These are phyloP conservation scores for Ciborinia camelliae DNA, from an alignment of 2,329 filamentous ascomycete species.

Conservation along the genomic window DNA sequence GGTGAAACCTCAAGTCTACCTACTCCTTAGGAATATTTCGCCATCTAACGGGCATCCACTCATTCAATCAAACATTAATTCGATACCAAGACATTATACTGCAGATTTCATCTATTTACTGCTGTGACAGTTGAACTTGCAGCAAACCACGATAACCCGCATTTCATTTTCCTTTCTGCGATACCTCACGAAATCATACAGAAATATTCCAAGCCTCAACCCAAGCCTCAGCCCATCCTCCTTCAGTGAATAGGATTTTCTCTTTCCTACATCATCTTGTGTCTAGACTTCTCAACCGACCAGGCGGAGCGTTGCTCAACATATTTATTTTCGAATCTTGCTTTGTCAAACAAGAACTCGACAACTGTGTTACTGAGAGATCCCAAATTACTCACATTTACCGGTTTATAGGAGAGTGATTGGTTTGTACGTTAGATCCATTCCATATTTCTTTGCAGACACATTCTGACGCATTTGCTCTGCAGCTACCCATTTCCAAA, in stretches of 20 bases:
- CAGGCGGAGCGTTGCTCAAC: conserved; percentile 8
- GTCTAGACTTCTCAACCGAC: conserved; percentile 1
- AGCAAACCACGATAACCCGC: conserved; percentile 18
- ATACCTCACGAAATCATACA: conserved; percentile 6
- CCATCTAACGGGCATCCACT: conserved; percentile 4
- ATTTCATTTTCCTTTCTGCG: conserved; percentile 9
- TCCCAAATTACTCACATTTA: not conserved
- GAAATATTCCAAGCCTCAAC: not conserved
- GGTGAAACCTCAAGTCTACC: conserved; percentile 7
- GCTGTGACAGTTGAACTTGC: conserved; percentile 10
- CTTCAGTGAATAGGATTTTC: not conserved
- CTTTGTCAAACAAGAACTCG: conserved; percentile 6
- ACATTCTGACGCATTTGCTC: conserved; percentile 14
- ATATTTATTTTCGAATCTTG: conserved; percentile 17
- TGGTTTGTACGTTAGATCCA: conserved; percentile 14
- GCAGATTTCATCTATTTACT: conserved; percentile 13
- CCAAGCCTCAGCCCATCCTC: not conserved
- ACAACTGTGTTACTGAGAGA: not conserved
- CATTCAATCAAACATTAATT: conserved; percentile 8
- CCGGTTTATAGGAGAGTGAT: not conserved
- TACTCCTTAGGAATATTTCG: not conserved
- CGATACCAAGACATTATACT: conserved; percentile 15
- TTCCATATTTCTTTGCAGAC: conserved; percentile 4
- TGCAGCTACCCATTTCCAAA: conserved; percentile 27
- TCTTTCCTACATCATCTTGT: conserved; percentile 13